phyloP scores from a whole-genome alignment of 495 filamentous ascomycete species.

The Saxispiralis lemnorum region DNA sequence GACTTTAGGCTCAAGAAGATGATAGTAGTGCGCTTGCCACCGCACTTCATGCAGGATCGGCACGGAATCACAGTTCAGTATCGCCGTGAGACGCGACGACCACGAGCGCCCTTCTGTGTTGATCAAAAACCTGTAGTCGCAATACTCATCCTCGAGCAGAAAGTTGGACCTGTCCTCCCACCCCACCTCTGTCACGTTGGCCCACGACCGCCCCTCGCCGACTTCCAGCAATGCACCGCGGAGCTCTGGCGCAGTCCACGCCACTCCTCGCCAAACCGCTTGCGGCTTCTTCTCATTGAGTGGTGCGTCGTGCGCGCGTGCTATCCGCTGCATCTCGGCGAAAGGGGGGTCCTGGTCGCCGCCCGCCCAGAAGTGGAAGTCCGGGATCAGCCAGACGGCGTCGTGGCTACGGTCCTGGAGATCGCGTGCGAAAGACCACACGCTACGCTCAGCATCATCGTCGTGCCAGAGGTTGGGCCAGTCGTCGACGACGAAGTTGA shows the following conservation, averaged over 20 bases:
- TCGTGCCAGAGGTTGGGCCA: slow-evolving; percentile 25
- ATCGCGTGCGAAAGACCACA: slow-evolving; percentile 35
- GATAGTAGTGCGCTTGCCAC: slow-evolving; percentile 30
- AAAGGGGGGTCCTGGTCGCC: slow-evolving; percentile 38
- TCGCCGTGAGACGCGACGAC: slow-evolving; percentile 42
- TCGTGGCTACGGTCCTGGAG: slow-evolving; percentile 20
- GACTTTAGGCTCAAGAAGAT: slow-evolving; percentile 27
- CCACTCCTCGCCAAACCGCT: slow-evolving; percentile 50
- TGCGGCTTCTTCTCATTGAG: slow-evolving; percentile 41
- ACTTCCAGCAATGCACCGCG: slow-evolving; percentile 32
- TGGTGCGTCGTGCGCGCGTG: slow-evolving; percentile 17
- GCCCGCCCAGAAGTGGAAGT: slow-evolving; percentile 56
- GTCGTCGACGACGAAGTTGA: slow-evolving; percentile 39
- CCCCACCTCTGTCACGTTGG: slow-evolving; percentile 32
- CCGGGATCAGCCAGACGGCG: slow-evolving; percentile 53
- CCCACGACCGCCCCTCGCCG: slow-evolving; percentile 31
- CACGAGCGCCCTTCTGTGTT: slow-evolving; percentile 37
- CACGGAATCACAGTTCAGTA: slow-evolving; percentile 42
- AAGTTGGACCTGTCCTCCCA: slow-evolving; percentile 30
- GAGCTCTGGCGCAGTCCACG: slow-evolving; percentile 24
- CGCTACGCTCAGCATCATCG: slow-evolving; percentile 11
- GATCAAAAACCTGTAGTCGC: slow-evolving; percentile 39
- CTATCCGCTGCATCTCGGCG: slow-evolving; percentile 31
- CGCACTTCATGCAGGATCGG: slow-evolving; percentile 32
- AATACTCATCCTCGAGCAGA: slow-evolving; percentile 38